Evolutionary conservation across 495 filamentous ascomycete species (phyloP).

Genomic region (Penicillium coprophilum): DNA sequence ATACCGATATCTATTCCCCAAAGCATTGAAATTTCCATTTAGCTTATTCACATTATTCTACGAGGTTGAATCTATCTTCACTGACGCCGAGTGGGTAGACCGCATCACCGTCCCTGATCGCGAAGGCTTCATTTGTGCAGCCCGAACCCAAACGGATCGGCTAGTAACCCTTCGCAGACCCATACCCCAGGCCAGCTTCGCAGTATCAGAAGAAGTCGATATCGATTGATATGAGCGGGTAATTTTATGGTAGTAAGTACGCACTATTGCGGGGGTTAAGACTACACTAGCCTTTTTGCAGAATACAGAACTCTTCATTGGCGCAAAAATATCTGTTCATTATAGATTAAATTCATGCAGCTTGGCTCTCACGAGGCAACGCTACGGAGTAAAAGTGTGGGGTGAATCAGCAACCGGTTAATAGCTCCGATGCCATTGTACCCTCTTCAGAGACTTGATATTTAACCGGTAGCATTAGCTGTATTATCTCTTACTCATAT

Average conservation of each 20-base stretch:
- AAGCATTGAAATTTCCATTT: slow-evolving; percentile 21
- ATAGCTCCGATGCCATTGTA: background rate
- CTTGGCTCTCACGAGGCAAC: background rate
- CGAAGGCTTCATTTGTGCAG: slow-evolving; percentile 16
- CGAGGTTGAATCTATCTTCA: slow-evolving; percentile 30
- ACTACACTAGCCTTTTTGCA: background rate
- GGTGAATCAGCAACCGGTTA: background rate
- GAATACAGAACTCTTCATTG: background rate
- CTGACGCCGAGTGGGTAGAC: slow-evolving; percentile 27
- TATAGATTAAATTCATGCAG: background rate
- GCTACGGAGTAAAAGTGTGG: background rate
- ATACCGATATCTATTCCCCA: slow-evolving; percentile 28
- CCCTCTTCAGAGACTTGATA: background rate
- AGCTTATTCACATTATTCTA: slow-evolving; percentile 35
- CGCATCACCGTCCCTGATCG: slow-evolving; percentile 17
- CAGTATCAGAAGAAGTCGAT: no score
- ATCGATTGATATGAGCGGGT: no score
- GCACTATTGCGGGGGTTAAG: background rate
- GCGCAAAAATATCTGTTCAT: background rate
- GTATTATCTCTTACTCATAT: background rate
- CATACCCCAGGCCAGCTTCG: no score
- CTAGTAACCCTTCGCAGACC: slow-evolving; percentile 38
- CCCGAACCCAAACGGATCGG: slow-evolving; percentile 28
- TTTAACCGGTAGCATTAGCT: background rate
- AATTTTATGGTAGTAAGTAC: no score